These are phyloP conservation scores for Amoebophrya sp. DNA, from an alignment of 169 alveolate species.

Conservation along the genomic window DNA sequence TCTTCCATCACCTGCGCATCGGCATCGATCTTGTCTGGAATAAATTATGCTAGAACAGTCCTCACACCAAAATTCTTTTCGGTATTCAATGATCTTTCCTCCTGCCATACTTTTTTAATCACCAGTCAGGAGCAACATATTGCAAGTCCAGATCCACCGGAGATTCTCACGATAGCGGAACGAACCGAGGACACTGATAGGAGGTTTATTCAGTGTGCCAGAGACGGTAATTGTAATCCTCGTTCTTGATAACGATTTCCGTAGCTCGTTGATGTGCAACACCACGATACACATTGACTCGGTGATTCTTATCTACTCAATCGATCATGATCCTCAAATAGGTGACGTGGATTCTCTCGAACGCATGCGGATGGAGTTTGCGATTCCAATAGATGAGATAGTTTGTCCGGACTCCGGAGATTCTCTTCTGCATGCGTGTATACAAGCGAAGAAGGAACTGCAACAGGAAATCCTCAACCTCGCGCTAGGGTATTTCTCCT, in stretches of 20 bases:
- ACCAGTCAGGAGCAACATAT: too few species aligned
- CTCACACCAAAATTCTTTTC: too few species aligned
- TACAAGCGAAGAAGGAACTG: neutral
- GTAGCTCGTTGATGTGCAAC: too few species aligned
- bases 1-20: neutral
- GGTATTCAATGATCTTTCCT: too few species aligned
- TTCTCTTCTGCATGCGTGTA: neutral
- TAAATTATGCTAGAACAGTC: too few species aligned
- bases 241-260: too few species aligned
- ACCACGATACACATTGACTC: neutral
- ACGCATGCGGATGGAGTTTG: neutral
- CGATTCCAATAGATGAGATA: neutral
- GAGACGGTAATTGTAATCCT: neutral
- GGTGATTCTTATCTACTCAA: neutral
- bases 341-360: neutral
- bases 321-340: neutral
- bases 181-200: neutral
- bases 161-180: neutral
- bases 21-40: neutral
- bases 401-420: neutral
- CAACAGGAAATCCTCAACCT: neutral
- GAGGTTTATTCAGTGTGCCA: neutral
- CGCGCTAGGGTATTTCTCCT: too few species aligned
- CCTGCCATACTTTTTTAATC: too few species aligned
- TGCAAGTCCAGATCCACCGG: neutral